These are phyloP conservation scores for Ampelocalamus luodianensis DNA, from an alignment of 176 grass and related monocot genomes.

Conservation along the genomic window DNA sequence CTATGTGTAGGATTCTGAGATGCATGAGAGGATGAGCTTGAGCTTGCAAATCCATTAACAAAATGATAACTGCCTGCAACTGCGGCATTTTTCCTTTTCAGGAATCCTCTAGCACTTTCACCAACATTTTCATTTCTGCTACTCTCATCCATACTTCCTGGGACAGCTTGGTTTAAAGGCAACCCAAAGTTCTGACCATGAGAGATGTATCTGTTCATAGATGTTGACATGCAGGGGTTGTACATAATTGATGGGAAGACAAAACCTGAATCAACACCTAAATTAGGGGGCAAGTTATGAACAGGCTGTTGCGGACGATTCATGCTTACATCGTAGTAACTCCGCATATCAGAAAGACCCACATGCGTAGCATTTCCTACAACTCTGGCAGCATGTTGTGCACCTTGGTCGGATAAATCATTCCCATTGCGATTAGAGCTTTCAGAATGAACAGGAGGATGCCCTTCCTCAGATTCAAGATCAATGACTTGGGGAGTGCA, in stretches of 20 bases:
- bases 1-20: slow-evolving; percentile 53
- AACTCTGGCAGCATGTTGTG: slow-evolving; percentile 49
- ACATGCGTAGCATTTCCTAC: slow-evolving; percentile 47
- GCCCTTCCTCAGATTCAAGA: slow-evolving; percentile 56
- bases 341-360: slow-evolving; percentile 45
- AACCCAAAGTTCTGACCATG: slow-evolving; percentile 52
- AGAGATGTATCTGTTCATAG: slow-evolving; percentile 53
- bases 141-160: slow-evolving; percentile 53
- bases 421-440: slow-evolving; percentile 31
- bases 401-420: slow-evolving; percentile 50
- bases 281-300: slow-evolving; percentile 44
- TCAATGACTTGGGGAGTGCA: slow-evolving; percentile 61
- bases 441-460: slow-evolving; percentile 46
- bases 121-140: slow-evolving; percentile 52
- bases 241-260: slow-evolving; percentile 55
- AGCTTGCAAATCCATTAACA: slow-evolving; percentile 65
- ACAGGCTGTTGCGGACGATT: slow-evolving; percentile 55
- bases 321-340: slow-evolving; percentile 46
- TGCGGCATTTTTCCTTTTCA: slow-evolving; percentile 65
- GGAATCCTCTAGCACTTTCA: slow-evolving; percentile 53
- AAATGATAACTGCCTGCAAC: slow-evolving; percentile 51
- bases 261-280: slow-evolving; percentile 59
- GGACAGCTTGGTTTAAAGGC: slow-evolving; percentile 51
- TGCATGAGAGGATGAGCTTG: slow-evolving; percentile 62
- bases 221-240: slow-evolving; percentile 52